phyloP scores from a whole-genome alignment of 2,329 filamentous ascomycete species.

The Fusarium nelsonii region DNA sequence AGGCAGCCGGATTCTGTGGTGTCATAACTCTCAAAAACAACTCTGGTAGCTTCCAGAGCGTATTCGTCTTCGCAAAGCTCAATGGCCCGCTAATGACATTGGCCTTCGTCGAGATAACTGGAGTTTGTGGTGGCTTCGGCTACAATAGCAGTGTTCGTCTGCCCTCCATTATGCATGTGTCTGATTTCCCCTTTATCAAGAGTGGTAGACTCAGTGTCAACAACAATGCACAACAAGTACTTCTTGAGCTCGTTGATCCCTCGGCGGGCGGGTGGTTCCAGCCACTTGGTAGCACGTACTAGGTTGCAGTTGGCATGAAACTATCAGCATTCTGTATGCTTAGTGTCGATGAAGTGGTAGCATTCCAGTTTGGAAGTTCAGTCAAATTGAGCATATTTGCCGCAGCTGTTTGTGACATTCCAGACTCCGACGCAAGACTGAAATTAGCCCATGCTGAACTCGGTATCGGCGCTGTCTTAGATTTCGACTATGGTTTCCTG shows the following conservation, averaged over 20 bases:
- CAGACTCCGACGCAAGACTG: slow-evolving; percentile 25
- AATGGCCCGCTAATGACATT: slow-evolving; percentile 55
- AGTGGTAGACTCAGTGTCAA: background rate
- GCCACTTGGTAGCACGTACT: slow-evolving; percentile 49
- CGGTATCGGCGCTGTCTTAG: slow-evolving; percentile 51
- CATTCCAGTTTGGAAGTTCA: slow-evolving; percentile 50
- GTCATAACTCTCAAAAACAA: slow-evolving; percentile 21
- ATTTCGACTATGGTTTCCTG: slow-evolving; percentile 47
- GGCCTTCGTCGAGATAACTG: slow-evolving; percentile 54
- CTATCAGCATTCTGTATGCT: slow-evolving; percentile 57
- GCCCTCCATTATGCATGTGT: slow-evolving; percentile 46
- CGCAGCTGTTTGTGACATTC: slow-evolving; percentile 49
- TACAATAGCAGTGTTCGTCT: slow-evolving; percentile 53
- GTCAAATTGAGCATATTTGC: slow-evolving; percentile 54
- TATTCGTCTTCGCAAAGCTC: slow-evolving; percentile 56
- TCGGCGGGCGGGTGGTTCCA: slow-evolving; percentile 49
- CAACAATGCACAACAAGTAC: background rate
- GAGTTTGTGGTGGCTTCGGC: slow-evolving; percentile 56
- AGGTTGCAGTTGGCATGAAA: slow-evolving; percentile 56
- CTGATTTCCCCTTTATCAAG: slow-evolving; percentile 38
- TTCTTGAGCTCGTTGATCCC: background rate
- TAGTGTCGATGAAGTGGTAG: slow-evolving; percentile 51
- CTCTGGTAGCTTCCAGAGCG: slow-evolving; percentile 42
- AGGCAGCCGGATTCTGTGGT: slow-evolving; percentile 58
- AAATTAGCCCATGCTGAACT: slow-evolving; percentile 55